These are phyloP conservation scores for Saccharomycopsis sp. DNA, from an alignment of 805 yeast genomes.

Conservation along the genomic window DNA sequence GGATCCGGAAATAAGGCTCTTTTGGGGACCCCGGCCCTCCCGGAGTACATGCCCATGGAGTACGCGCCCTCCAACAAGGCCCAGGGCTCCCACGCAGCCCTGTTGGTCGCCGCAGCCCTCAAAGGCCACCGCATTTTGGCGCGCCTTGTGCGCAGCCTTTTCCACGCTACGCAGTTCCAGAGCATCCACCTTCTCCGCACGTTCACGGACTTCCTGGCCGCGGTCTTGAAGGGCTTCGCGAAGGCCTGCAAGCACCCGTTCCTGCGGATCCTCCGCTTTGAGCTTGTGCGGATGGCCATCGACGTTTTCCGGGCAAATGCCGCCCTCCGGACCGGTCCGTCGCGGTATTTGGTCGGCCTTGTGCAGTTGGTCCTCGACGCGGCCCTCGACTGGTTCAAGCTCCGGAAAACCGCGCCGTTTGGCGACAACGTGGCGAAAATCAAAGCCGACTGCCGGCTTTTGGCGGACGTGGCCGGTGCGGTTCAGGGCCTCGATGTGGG, in stretches of 20 bases:
- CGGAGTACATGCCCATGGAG: constrained; percentile 74
- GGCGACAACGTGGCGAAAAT: constrained; percentile 75
- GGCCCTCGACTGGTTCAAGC: constrained; percentile 72
- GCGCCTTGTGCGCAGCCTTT: constrained; percentile 62
- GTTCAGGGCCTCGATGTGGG: constrained; percentile 24
- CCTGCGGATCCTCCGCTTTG: constrained; percentile 69
- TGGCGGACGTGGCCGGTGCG: constrained; percentile 44
- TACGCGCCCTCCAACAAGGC: constrained; percentile 77
- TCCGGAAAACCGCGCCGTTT: constrained; percentile 61
- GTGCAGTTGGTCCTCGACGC: constrained; percentile 47
- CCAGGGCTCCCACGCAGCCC: constrained; percentile 46
- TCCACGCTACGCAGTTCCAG: constrained; percentile 70
- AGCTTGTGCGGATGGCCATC: constrained; percentile 60
- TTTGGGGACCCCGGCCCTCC: no score
- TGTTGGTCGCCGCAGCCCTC: constrained; percentile 39
- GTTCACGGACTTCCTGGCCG: constrained; percentile 53
- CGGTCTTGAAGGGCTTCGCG: constrained; percentile 45
- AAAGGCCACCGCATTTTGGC: constrained; percentile 69
- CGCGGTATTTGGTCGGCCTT: neutral
- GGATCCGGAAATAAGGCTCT: no score
- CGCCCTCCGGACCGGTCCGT: constrained; percentile 24
- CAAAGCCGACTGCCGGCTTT: constrained; percentile 56
- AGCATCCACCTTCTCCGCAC: constrained; percentile 63
- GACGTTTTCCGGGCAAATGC: constrained; percentile 54
- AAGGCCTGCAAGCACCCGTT: constrained; percentile 77